phyloP scores from a whole-genome alignment of 345 rosid genomes.

The Hypericum androsaemum region DNA sequence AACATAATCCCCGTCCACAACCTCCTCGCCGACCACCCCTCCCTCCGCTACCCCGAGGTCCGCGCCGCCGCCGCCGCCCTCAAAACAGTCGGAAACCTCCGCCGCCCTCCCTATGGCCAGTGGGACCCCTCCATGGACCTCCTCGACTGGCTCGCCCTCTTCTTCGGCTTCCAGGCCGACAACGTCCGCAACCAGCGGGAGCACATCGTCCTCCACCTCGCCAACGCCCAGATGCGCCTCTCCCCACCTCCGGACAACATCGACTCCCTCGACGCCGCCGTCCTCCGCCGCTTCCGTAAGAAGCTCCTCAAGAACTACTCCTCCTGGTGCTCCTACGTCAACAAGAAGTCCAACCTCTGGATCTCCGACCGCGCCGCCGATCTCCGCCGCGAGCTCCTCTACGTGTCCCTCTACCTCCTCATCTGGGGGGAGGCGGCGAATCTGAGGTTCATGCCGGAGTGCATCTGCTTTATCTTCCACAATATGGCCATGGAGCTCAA shows the following conservation, averaged over 20 bases:
- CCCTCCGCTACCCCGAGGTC: conserved; percentile 83
- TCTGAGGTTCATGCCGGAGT: conserved; percentile 80
- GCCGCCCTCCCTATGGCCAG: conserved; percentile 55
- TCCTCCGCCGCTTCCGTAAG: conserved; percentile 60
- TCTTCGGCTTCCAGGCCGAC: conserved; percentile 77
- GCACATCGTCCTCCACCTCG: conserved; percentile 82
- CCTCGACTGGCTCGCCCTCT: conserved; percentile 75
- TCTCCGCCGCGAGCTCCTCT: conserved; percentile 63
- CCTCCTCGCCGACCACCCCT: conserved; percentile 91
- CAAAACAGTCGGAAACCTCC: conserved; percentile 74
- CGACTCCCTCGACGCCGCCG: conserved; percentile 61
- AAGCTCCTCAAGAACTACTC: conserved; percentile 69
- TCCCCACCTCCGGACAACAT: conserved; percentile 84
- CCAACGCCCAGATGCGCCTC: conserved; percentile 96
- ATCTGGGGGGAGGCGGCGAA: conserved; percentile 95
- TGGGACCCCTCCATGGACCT: conserved; percentile 80
- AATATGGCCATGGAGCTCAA: conserved; percentile 91
- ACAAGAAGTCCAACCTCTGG: conserved; percentile 78
- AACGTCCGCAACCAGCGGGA: conserved; percentile 90
- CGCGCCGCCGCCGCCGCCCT: conserved; percentile 86
- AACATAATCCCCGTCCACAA: conserved; percentile 89
- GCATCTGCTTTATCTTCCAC: conserved; percentile 76
- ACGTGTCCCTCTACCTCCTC: conserved; percentile 55
- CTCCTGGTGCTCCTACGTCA: conserved; percentile 78
- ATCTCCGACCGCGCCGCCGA: conserved; percentile 57